Conservation (phyloP, 495 filamentous ascomycete species). For the Aspergillus wentii region DNA sequence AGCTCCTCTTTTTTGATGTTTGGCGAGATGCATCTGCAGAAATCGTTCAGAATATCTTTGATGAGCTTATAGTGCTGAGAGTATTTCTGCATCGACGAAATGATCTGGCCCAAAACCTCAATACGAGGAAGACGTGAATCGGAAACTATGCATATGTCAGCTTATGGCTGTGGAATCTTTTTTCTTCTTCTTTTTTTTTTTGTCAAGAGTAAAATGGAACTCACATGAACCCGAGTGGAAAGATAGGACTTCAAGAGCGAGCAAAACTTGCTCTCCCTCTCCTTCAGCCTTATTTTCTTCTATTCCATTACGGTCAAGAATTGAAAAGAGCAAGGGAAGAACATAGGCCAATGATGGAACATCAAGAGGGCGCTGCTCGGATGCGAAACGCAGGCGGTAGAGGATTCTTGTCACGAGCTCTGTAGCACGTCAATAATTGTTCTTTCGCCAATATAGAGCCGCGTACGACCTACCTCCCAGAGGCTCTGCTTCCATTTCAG, state of each 20-base stretch:
- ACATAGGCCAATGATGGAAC: slow-evolving; percentile 79
- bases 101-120: slow-evolving; percentile 62
- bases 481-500: slow-evolving; percentile 69
- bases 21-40: slow-evolving; percentile 71
- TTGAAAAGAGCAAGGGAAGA: slow-evolving; percentile 70
- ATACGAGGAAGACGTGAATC: slow-evolving; percentile 70
- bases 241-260: slow-evolving; percentile 84
- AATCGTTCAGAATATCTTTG: slow-evolving; percentile 84
- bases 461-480: slow-evolving; percentile 50
- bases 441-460: too few relatives aligned
- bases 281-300: slow-evolving; percentile 58
- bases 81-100: slow-evolving; percentile 81
- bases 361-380: slow-evolving; percentile 90
- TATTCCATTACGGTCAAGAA: slow-evolving; percentile 75
- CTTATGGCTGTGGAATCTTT: too few relatives aligned
- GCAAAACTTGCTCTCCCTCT: slow-evolving; percentile 81
- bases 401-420: slow-evolving; percentile 85
- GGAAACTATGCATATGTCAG: slow-evolving; percentile 37
- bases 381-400: slow-evolving; percentile 83
- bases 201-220: slow-evolving; percentile 7
- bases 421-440: too few relatives aligned
- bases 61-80: slow-evolving; percentile 89
- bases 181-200: too few relatives aligned
- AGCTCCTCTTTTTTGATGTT: slow-evolving; percentile 71
- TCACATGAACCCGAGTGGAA: slow-evolving; percentile 75